Base-by-base conservation (phyloP, 116 monocot genomes). In the Zostera marina region DNA sequence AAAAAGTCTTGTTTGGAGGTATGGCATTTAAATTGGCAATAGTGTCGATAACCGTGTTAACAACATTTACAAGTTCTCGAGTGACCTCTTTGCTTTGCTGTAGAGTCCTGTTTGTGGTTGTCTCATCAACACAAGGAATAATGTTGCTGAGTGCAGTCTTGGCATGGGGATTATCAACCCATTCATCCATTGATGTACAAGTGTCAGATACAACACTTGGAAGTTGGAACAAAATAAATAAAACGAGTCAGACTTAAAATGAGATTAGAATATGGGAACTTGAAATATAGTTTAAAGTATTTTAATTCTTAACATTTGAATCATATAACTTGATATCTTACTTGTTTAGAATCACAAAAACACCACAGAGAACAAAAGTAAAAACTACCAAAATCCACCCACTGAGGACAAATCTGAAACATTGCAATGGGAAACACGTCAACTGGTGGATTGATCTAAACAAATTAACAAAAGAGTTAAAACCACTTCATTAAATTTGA, bases 321-420 rank as follows among this genome's bases (percentile, higher is more conserved):
- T 15, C 38, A 8, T 20, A 42, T 8, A 63, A 14, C 11, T 40
- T 22, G 63, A 49, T 40, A 12, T 39, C 71, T 73, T 77, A 92
- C 92, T 68, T 87, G 65, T 83, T 74, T 22, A 92, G 64, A 52
- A 92, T 78, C 52, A 87, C 44, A 63, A 87, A 92, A 54, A 69
- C 64, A 53, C 92, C 92, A 62, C 73, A 78, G 49, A 92, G 80
- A 67, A 77, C 22, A 54, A 92, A 83, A 13, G 78, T 82, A n/a
- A 78, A 64, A 26, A 78, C 73, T 54, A 92, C 92, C 70, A 92
- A 76, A 66, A 80, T 57, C 92, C 92, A 86, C 20, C 87, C 86
- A 66, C 73, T 72, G 38, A 71, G 49, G 16, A 83, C 63, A 72
- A 92, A 87, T 76, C 92, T 92, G 80, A 67, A 79, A 72, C 11